A percentile compares a stretch with the other conserved stretches of the same genome.
Conservation (phyloP, 805 yeast genomes). For the Saccharomyces eubayanus region DNA sequence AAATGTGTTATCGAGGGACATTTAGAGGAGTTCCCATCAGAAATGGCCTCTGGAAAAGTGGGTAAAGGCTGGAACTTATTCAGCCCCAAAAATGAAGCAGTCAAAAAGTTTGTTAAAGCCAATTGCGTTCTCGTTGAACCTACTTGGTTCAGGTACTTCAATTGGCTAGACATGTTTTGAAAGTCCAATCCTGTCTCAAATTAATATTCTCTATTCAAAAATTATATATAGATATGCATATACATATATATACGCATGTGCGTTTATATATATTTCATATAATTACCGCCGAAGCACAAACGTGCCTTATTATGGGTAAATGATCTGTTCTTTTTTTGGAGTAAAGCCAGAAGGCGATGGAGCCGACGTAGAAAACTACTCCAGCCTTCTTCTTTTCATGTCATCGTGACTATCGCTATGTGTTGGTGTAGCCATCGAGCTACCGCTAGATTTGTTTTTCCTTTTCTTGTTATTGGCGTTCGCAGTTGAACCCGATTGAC, state of each 20-base stretch:
- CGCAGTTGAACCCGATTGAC: conserved; percentile 9
- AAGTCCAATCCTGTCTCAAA: not conserved
- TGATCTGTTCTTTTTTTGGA: not conserved
- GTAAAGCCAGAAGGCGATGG: not conserved
- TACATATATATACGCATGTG: not conserved
- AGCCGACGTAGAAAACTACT: conserved; percentile 6
- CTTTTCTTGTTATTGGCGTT: conserved; percentile 20
- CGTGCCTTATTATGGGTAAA: not conserved
- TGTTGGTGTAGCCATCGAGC: conserved; percentile 30
- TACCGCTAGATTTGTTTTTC: conserved; percentile 26
- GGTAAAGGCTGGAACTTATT: not conserved
- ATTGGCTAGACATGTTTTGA: conserved; percentile 41
- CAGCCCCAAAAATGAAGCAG: conserved; percentile 24
- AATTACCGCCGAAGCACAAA: not conserved
- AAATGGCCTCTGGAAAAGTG: not conserved
- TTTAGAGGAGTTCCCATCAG: conserved; percentile 31
- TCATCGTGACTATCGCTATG: conserved; percentile 27
- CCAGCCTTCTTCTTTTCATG: conserved; percentile 28
- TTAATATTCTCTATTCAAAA: not conserved
- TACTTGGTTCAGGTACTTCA: conserved; percentile 70
- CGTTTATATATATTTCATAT: not conserved
- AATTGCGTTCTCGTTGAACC: conserved; percentile 76
- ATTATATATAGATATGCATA: not conserved
- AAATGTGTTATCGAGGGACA: conserved; percentile 77
- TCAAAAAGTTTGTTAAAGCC: conserved; percentile 44